phyloP scores from a whole-genome alignment of 2,329 filamentous ascomycete species.

The Colletotrichum gloeosporioides region DNA sequence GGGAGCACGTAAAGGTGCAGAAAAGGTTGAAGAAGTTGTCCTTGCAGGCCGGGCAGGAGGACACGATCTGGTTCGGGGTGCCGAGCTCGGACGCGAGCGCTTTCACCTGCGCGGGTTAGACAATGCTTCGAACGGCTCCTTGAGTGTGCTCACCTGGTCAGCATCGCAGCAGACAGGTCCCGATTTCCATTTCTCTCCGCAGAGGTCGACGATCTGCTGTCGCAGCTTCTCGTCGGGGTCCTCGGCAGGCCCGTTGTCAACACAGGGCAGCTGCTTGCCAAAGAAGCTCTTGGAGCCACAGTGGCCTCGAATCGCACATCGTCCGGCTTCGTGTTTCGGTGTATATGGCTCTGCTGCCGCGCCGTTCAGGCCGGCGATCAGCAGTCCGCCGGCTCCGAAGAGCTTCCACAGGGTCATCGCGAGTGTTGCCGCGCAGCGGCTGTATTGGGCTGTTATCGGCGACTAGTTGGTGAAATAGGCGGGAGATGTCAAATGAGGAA shows the following conservation, averaged over 20 bases:
- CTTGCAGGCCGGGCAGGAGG: constrained; percentile 94
- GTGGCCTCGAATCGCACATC: constrained; percentile 89
- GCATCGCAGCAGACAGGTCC: constrained; percentile 84
- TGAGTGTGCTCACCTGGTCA: constrained; percentile 66
- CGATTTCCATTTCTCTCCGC: constrained; percentile 84
- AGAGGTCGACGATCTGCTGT: constrained; percentile 81
- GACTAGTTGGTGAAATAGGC: not conserved
- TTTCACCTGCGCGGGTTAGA: constrained; percentile 64
- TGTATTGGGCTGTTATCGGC: not conserved
- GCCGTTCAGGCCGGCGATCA: constrained; percentile 29
- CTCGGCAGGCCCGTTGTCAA: constrained; percentile 84
- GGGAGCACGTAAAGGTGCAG: constrained; percentile 97
- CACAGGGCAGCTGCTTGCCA: constrained; percentile 86
- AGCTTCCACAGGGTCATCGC: constrained; percentile 23
- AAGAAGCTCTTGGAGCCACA: constrained; percentile 93
- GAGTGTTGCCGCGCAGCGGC: constrained; percentile 18
- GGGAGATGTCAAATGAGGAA: not conserved
- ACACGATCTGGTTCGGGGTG: constrained; percentile 86
- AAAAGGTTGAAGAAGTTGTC: constrained; percentile 99
- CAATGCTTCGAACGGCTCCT: not conserved
- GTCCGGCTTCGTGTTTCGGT: constrained; percentile 80
- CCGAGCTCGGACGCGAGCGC: constrained; percentile 83
- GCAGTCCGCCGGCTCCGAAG: constrained; percentile 34
- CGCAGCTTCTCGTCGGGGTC: constrained; percentile 75
- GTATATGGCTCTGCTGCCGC: constrained; percentile 41